Evolutionary conservation across 306 rosid species (phyloP).

Genomic region (Senna tora): DNA sequence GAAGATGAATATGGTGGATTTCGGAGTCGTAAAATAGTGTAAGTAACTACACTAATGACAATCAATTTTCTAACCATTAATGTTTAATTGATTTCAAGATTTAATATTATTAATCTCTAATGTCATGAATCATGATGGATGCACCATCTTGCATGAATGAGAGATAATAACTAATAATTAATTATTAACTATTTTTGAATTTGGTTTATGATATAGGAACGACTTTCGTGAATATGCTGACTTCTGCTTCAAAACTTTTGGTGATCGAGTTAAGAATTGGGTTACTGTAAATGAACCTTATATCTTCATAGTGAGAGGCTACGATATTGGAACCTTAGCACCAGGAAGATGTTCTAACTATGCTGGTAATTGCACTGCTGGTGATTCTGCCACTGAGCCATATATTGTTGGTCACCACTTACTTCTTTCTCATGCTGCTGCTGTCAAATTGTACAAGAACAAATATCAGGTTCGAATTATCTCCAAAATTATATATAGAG

Average conservation of each 20-base stretch:
- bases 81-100: too few relatives aligned
- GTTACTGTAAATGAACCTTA: conserved; percentile 57
- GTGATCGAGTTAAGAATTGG: conserved; percentile 65
- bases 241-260: conserved; percentile 51
- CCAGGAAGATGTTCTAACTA: conserved; percentile 63
- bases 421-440: conserved; percentile 54
- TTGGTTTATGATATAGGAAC: conserved; percentile 30
- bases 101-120: too few relatives aligned
- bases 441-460: conserved; percentile 41
- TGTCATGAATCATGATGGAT: too few relatives aligned
- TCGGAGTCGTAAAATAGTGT: conserved; percentile 33
- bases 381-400: conserved; percentile 59
- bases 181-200: background rate
- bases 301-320: conserved; percentile 30
- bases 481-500: too few relatives aligned
- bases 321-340: conserved; percentile 49
- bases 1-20: conserved; percentile 56
- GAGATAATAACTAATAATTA: too few relatives aligned
- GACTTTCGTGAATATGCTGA: conserved; percentile 47
- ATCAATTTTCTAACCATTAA: background rate
- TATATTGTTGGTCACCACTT: conserved; percentile 54
- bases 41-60: background rate
- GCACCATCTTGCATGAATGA: too few relatives aligned
- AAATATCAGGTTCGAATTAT: conserved; percentile 49
- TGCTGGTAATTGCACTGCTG: conserved; percentile 30